Evolutionary conservation across 2,329 filamentous ascomycete species (phyloP).

Genomic region (Colletotrichum navitas): DNA sequence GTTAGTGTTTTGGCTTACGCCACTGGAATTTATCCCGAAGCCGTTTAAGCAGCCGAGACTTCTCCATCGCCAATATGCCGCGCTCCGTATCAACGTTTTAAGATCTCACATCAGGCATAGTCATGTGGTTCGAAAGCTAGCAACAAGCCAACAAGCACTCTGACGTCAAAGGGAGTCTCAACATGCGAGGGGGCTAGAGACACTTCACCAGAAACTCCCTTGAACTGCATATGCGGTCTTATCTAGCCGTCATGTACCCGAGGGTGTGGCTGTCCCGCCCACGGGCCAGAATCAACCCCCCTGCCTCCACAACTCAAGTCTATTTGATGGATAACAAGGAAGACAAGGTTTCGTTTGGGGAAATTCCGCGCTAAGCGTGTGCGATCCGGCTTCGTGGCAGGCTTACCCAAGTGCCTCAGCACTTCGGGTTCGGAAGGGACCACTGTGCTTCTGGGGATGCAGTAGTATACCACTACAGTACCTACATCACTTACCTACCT

Average conservation of each 20-base stretch:
- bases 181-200: neutral
- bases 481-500: too few species aligned
- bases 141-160: neutral
- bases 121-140: neutral
- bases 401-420: neutral
- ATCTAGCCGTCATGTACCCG: slow-evolving; percentile 8
- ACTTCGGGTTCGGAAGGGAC: neutral
- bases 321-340: neutral
- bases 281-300: neutral
- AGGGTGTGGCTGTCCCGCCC: neutral
- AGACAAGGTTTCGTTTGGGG: slow-evolving; percentile 5
- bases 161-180: neutral
- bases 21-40: neutral
- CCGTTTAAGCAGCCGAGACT: neutral
- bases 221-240: neutral
- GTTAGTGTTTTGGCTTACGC: neutral
- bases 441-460: neutral
- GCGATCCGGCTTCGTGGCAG: neutral
- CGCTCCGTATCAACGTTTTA: too few species aligned
- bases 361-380: neutral
- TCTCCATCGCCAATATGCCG: neutral
- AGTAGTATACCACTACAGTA: neutral
- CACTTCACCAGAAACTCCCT: slow-evolving; percentile 2
- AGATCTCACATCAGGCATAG: neutral
- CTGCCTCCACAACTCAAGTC: neutral